A percentile compares a stretch with the other conserved stretches of the same genome.
Evolutionary conservation across 352 stramenopile species (phyloP).

Genomic region (Pythium biforme): DNA sequence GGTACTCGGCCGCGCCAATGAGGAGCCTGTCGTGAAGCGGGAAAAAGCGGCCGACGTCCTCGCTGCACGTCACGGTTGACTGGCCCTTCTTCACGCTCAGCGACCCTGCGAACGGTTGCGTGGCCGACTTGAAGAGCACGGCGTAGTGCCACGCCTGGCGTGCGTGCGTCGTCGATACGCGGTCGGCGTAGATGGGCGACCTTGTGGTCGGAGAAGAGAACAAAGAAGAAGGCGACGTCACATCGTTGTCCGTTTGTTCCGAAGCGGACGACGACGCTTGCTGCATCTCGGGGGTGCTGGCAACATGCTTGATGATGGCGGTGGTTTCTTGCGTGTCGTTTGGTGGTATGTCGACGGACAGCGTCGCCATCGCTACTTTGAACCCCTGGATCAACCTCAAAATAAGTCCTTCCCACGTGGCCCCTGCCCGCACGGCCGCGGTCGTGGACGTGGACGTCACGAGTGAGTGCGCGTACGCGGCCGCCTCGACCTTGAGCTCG

Average conservation of each 20-base stretch:
- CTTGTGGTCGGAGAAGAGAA: neutral
- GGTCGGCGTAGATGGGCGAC: conserved; percentile 35
- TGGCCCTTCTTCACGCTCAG: conserved; percentile 44
- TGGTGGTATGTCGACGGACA: neutral
- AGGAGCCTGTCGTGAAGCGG: conserved; percentile 56
- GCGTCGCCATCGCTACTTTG: conserved; percentile 21
- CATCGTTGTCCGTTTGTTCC: too few relatives aligned
- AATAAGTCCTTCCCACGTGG: conserved; percentile 56
- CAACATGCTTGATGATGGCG: neutral
- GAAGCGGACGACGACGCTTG: too few relatives aligned
- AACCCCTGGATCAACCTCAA: conserved; percentile 53
- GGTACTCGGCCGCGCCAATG: conserved; percentile 56
- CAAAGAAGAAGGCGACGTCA: neutral
- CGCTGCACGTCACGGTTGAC: conserved; percentile 34
- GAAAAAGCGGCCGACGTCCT: conserved; percentile 60
- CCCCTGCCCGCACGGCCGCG: conserved; percentile 26
- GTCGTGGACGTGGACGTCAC: conserved; percentile 33
- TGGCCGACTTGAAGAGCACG: conserved; percentile 62
- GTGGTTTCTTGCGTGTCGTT: neutral
- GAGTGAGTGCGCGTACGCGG: conserved; percentile 51
- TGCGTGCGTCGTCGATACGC: conserved; percentile 21
- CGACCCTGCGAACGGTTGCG: conserved; percentile 45
- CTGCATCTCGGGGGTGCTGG: too few relatives aligned
- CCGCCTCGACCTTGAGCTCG: conserved; percentile 53
- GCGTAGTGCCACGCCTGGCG: conserved; percentile 75